Base-by-base conservation (phyloP, 495 filamentous ascomycete genomes). In the Penicillium coprophilum region DNA sequence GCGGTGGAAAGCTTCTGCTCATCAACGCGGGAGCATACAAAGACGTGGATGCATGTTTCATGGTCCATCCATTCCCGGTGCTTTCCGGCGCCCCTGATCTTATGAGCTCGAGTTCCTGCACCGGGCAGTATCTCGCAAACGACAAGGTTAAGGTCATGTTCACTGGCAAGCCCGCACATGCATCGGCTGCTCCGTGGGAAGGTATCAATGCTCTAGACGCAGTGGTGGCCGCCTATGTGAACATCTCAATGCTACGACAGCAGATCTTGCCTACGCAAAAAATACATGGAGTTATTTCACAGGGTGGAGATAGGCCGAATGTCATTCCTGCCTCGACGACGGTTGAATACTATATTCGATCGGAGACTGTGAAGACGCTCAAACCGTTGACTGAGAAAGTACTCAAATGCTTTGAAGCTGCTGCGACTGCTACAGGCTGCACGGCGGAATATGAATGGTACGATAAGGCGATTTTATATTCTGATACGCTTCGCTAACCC, bases 121-220 rank as follows among this genome's bases (percentile, higher is more conserved):
- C 67, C 11, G 71, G 79, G 13, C 65, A 70, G 44, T 79, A 78
- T 57, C 68, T 82, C 15, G 81, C 82, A 28, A 83, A 80, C 57
- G 68, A 81, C 57, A 83, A 83, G 60, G 69, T 80, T 46, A 59
- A 60, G 15, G 69, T 72, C 1, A 71, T 59, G 0, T 76, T 79
- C 50, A 75, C 68, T 0, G 82, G 81, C 0, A 73, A 76, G 17
- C 74, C 80, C 12, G 72, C 81, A 0, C 80, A 85, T 58, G 80
- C 84, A 0, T 84, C 83, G 2, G 80, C 79, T 6, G 75, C 74
- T 12, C 86, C 85, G 0, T 87, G 85, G 84, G 70, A 81, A 24
- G 84, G 84, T 0, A 71, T 87, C 47, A 89, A 89, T 60, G 85
- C 85, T 0, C 75, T 87, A 1, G 86, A 88, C 59, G 85, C 84